phyloP scores from a whole-genome alignment of 345 rosid species.

The Salix koriyanagi region DNA sequence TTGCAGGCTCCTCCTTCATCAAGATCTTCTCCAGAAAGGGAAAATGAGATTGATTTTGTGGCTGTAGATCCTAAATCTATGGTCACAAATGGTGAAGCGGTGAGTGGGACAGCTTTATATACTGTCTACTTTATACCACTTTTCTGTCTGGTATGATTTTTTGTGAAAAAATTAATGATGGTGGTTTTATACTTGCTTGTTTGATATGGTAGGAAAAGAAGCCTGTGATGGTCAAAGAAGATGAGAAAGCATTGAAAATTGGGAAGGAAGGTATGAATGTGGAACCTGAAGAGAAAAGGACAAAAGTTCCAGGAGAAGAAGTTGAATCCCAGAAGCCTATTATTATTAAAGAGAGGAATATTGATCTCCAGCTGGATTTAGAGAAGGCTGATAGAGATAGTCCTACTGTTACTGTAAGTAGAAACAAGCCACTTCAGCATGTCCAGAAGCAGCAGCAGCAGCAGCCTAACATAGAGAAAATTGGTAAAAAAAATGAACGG shows the following conservation, averaged over 20 bases:
- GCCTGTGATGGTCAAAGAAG: conserved; percentile 40
- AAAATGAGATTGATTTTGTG: conserved; percentile 53
- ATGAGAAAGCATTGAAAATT: conserved; percentile 33
- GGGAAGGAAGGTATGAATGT: conserved; percentile 37
- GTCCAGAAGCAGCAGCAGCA: conserved; percentile 60
- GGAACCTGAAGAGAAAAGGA: conserved; percentile 48
- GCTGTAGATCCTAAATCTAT: conserved; percentile 55
- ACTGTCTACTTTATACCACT: neutral
- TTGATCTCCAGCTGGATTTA: conserved; percentile 73
- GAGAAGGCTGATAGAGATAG: conserved; percentile 64
- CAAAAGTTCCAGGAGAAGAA: conserved; percentile 31
- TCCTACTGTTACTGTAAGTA: conserved; percentile 20
- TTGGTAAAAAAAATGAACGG: conserved; percentile 28
- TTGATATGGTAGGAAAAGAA: conserved; percentile 46
- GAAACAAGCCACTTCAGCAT: conserved; percentile 44
- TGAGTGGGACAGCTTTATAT: conserved; percentile 41
- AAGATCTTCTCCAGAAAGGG: conserved; percentile 85
- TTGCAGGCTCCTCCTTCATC: conserved; percentile 80
- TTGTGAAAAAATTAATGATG: conserved; percentile 13
- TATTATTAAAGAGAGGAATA: conserved; percentile 43
- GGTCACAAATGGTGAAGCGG: conserved; percentile 56
- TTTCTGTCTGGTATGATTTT: neutral
- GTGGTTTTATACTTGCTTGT: conserved; percentile 8
- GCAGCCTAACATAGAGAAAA: conserved; percentile 44
- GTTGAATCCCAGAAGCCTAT: conserved; percentile 46